Conservation (phyloP, 768 basidiomycete species). For the Astraeus odoratus region DNA sequence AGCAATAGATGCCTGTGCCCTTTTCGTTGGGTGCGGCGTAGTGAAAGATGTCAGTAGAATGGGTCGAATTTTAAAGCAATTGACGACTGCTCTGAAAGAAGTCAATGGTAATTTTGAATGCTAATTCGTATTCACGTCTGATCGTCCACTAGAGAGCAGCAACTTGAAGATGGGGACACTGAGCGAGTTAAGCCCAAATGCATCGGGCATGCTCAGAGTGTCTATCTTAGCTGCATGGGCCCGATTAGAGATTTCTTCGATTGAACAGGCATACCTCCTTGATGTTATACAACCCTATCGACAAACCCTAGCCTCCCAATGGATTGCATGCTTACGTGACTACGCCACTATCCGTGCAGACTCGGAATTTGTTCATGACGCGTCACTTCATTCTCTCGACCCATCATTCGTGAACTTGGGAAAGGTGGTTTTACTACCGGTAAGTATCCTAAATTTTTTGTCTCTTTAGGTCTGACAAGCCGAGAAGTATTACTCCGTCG, state of each 20-base stretch:
- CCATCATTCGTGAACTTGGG: constrained; percentile 83
- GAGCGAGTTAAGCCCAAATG: constrained; percentile 85
- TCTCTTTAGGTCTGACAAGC: constrained; percentile 3
- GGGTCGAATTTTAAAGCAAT: constrained; percentile 88
- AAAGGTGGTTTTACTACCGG: constrained; percentile 85
- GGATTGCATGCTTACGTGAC: constrained; percentile 85
- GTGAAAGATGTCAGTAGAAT: constrained; percentile 86
- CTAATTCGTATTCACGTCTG: not conserved
- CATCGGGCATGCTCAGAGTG: constrained; percentile 89
- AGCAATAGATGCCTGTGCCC: constrained; percentile 88
- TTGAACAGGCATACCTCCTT: constrained; percentile 65
- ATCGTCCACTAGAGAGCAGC: constrained; percentile 55
- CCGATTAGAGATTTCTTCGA: constrained; percentile 75
- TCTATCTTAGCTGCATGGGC: constrained; percentile 96
- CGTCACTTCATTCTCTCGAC: constrained; percentile 68
- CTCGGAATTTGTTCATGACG: constrained; percentile 76
- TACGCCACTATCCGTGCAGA: constrained; percentile 89
- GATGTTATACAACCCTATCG: constrained; percentile 81
- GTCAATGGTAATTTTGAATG: constrained; percentile 58
- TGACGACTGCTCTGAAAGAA: constrained; percentile 84
- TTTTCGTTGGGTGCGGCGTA: constrained; percentile 92
- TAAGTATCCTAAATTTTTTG: constrained; percentile 32
- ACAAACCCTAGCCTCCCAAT: constrained; percentile 66
- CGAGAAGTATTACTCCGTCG: constrained; percentile 74
- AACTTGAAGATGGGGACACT: constrained; percentile 83